Base-by-base conservation (phyloP, 352 stramenopile genomes). In the Phytophthora tentaculata region DNA sequence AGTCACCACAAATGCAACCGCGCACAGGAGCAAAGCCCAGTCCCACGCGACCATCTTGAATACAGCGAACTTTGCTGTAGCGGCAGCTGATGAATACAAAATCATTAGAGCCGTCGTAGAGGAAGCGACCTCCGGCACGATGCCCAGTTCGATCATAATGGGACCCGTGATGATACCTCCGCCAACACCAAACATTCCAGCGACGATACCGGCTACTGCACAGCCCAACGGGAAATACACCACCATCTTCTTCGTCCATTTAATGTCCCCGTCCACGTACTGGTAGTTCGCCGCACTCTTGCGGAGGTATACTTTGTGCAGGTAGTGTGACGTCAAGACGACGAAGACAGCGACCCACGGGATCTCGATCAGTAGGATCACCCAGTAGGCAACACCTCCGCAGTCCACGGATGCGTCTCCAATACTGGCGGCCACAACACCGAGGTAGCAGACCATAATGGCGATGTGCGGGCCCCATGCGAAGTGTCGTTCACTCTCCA, bases 41-140 rank as follows among this genome's bases (percentile, higher is more conserved):
- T 86, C 78, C 73, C 77, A 90, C 16, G 71, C 62, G 64, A 89
- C 79, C 74, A 84, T 73, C 39, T 81, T 62, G 50, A 87, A 86
- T 19, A 89, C 60, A 41, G 76, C 74, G 44, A 84, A 88, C 66
- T 91, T 85, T 60, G 73, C 70, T 17, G 80, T 83, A 7, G 82
- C 78, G 14, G 80, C 74, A 9, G 80, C 79, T 13, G 81, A 79
- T 19, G 77, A 83, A 66, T 84, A 91, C 48, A 91, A 54, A 61
- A 89, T 79, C 59, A 89, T 76, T 23, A 76, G 24, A 10, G 71
- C 71, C 47, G 67, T 74, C 2, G 67, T 79, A 20, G 71, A 66
- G 2, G 71, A 76, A 28, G 77, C 76, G 9, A 90, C 84, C 35
- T 88, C 77, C 0, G 67, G 67, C 19, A 76, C 67, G 23, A 79